A percentile compares a stretch with the other conserved stretches of the same genome.
Conservation (phyloP, 257 asterid genomes). For the Ajuga chamaepitys region DNA sequence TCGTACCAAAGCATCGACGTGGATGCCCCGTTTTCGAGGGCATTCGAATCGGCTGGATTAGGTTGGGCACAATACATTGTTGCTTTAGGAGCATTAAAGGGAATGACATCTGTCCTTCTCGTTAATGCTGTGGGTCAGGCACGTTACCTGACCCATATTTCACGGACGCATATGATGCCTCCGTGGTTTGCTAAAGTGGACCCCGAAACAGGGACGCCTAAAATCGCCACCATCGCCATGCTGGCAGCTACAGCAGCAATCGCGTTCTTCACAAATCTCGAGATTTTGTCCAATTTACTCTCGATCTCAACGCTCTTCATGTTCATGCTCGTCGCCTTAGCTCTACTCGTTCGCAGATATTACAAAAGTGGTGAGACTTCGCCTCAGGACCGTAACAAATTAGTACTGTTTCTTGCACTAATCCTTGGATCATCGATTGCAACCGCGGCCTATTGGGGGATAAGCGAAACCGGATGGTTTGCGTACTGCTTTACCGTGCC, state of each 20-base stretch:
- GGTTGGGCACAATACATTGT: conserved; percentile 53
- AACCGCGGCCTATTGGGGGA: conserved; percentile 38
- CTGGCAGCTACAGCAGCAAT: conserved; percentile 40
- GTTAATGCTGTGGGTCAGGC: conserved; percentile 55
- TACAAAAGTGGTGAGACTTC: conserved; percentile 40
- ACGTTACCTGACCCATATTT: conserved; percentile 54
- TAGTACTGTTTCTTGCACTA: conserved; percentile 17
- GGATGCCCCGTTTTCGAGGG: conserved; percentile 42
- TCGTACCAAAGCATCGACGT: conserved; percentile 24
- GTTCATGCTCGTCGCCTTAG: conserved; percentile 47
- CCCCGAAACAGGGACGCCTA: conserved; percentile 40
- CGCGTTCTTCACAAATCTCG: conserved; percentile 40
- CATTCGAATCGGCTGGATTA: conserved; percentile 43
- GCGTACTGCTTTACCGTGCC: conserved; percentile 44
- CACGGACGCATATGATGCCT: conserved; percentile 59
- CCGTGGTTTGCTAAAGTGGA: conserved; percentile 50
- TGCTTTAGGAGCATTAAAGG: conserved; percentile 51
- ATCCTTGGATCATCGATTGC: conserved; percentile 38
- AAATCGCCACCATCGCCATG: conserved; percentile 39
- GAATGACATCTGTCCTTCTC: conserved; percentile 49
- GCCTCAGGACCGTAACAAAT: conserved; percentile 20
- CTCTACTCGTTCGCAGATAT: conserved; percentile 46
- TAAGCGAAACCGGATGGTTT: conserved; percentile 33
- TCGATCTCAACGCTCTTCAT: conserved; percentile 47
- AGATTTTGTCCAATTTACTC: conserved; percentile 25